phyloP scores from a whole-genome alignment of 2,329 filamentous ascomycete species.

The Apiospora pterosperma region DNA sequence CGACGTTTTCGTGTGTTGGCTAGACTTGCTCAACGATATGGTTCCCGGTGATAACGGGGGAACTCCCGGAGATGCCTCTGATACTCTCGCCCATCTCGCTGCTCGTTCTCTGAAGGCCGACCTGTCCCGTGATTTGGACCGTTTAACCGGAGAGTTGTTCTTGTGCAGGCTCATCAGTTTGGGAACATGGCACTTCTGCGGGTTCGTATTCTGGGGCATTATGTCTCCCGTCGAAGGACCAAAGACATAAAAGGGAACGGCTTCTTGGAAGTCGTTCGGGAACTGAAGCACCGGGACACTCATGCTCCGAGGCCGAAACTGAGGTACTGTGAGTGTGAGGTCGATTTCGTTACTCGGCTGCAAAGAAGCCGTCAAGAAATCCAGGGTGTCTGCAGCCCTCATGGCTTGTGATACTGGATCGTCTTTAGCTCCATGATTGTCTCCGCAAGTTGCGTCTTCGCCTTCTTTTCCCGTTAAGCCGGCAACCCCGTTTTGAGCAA shows the following conservation, averaged over 20 bases:
- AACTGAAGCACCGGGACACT: constrained; percentile 47
- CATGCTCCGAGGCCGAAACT: constrained; percentile 40
- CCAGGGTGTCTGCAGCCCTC: constrained; percentile 56
- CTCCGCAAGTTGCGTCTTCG: not conserved
- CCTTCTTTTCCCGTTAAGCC: constrained; percentile 27
- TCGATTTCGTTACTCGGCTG: constrained; percentile 48
- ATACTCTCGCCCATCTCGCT: not conserved
- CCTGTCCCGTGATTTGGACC: not conserved
- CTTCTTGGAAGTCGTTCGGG: constrained; percentile 39
- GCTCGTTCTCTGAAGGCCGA: not conserved
- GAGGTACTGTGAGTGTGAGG: constrained; percentile 30
- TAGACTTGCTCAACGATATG: constrained; percentile 13
- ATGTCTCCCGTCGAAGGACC: constrained; percentile 25
- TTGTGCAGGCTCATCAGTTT: not conserved
- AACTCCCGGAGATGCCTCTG: constrained; percentile 5
- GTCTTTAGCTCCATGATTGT: constrained; percentile 16
- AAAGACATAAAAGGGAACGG: constrained; percentile 47
- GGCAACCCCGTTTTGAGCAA: constrained; percentile 47
- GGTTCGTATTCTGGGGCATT: not conserved
- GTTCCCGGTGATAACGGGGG: constrained; percentile 9
- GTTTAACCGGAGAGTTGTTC: not conserved
- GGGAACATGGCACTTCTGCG: not conserved
- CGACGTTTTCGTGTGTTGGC: constrained; percentile 15
- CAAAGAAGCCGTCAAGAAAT: constrained; percentile 52
- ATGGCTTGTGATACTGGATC: constrained; percentile 54